Conservation (phyloP, 2,329 filamentous ascomycete genomes). For the Cladosporium sp. region DNA sequence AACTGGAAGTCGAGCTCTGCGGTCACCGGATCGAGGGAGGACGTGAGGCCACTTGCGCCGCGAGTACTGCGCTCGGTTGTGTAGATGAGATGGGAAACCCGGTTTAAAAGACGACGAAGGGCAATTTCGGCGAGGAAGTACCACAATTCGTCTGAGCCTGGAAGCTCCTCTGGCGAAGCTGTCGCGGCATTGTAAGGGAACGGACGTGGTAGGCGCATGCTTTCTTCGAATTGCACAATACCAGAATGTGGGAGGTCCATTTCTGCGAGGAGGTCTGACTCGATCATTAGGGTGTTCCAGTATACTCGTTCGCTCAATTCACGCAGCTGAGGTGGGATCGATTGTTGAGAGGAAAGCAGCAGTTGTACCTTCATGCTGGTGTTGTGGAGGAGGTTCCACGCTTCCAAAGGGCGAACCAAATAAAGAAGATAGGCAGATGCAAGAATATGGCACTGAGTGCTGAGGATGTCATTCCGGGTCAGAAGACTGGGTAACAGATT, state of each 20-base stretch:
- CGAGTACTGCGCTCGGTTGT: conserved; percentile 52
- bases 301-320: conserved; percentile 77
- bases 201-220: conserved; percentile 73
- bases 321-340: conserved; percentile 68
- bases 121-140: conserved; percentile 85
- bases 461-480: conserved; percentile 75
- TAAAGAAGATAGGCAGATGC: conserved; percentile 83
- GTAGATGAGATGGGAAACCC: conserved; percentile 35
- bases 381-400: conserved; percentile 77
- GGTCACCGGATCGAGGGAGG: conserved; percentile 73
- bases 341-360: conserved; percentile 70
- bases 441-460: conserved; percentile 77
- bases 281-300: conserved; percentile 80
- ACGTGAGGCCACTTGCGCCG: conserved; percentile 69
- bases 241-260: conserved; percentile 80
- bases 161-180: conserved; percentile 39
- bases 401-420: conserved; percentile 76
- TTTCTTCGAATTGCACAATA: conserved; percentile 79
- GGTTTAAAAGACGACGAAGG: conserved; percentile 65
- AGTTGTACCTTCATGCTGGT: conserved; percentile 81
- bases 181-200: conserved; percentile 69
- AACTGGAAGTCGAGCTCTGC: conserved; percentile 80
- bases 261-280: conserved; percentile 76
- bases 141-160: conserved; percentile 75
- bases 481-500: conserved; percentile 73